Evolutionary conservation across 2,329 filamentous ascomycete genomes (phyloP), one percentile per base, ranked within the genome.

Genomic region (Madurella mycetomatis): DNA sequence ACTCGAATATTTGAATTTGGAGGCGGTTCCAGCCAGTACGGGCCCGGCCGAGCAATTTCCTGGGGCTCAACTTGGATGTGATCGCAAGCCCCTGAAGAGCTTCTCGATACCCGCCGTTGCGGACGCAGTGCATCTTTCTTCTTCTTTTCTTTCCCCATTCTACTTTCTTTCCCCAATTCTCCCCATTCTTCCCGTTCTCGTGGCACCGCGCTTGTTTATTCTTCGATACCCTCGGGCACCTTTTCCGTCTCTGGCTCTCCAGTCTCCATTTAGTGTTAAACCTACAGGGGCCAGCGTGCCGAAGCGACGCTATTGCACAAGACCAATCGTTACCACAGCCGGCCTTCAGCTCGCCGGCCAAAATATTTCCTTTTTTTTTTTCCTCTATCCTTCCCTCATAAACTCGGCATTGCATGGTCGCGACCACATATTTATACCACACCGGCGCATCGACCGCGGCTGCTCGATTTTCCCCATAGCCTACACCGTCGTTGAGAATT

Each of bases 21-120:
- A 51, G 57, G 48, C 54, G 53, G 48, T 45, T 49, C 57, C 51
- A 54, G 45, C 53, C 47, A 48, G 48, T 45, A 51, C 37, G 30
- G 49, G 32, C 53, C 59, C 51, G 57, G 55, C 54, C 51, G 42
- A 58, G 61, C 58, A 63, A 63, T 63, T 63, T 63, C 61, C 60
- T 61, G 60, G 51, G 50, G 50, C 54, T 54, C 44, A 44, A 54
- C 49, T 51, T 42, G 56, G 49, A 54, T 51, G 58, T 47, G 57
- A 62, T 60, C 58, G 56, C 49, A 48, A 61, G 55, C 59, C 60
- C 60, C 62, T 60, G 57, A 62, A 57, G 58, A 59, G 51, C 56
- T 56, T 54, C 53, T 49, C 59, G 19, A 53, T 48, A 39, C 54
- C 57, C 56, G 39, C 47, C 46, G 31, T n/a, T 49, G 34, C 48